Conservation (phyloP, 192 early-diverging fungal species). For the Backusella australiensis region DNA sequence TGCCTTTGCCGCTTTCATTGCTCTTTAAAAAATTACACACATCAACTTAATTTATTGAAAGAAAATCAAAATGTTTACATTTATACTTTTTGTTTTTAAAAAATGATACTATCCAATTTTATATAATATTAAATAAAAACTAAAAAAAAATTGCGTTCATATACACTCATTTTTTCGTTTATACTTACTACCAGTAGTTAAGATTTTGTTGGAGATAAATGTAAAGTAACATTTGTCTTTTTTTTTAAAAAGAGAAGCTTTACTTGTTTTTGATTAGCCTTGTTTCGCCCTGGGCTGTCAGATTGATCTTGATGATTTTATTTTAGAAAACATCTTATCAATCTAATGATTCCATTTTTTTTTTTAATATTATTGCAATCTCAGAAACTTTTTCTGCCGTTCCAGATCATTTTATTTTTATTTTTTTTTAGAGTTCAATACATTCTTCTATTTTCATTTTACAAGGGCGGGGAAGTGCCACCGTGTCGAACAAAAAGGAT, state of each 20-base stretch:
- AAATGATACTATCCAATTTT: neutral
- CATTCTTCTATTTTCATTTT: neutral
- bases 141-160: neutral
- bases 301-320: neutral
- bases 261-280: neutral
- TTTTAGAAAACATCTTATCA: neutral
- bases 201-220: neutral
- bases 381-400: neutral
- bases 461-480: neutral
- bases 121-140: neutral
- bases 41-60: neutral
- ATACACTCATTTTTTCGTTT: neutral
- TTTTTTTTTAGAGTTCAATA: neutral
- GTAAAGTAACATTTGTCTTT: neutral
- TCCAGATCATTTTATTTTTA: neutral
- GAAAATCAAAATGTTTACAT: neutral
- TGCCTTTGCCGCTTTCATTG: neutral
- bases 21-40: neutral
- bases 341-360: neutral
- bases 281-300: neutral
- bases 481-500: neutral
- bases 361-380: neutral
- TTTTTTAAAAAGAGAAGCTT: neutral
- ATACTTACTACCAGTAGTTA: neutral
- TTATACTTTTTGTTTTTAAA: neutral